These are phyloP conservation scores for Colletotrichum eleusines DNA, from an alignment of 2,329 filamentous ascomycete species.

Conservation along the genomic window DNA sequence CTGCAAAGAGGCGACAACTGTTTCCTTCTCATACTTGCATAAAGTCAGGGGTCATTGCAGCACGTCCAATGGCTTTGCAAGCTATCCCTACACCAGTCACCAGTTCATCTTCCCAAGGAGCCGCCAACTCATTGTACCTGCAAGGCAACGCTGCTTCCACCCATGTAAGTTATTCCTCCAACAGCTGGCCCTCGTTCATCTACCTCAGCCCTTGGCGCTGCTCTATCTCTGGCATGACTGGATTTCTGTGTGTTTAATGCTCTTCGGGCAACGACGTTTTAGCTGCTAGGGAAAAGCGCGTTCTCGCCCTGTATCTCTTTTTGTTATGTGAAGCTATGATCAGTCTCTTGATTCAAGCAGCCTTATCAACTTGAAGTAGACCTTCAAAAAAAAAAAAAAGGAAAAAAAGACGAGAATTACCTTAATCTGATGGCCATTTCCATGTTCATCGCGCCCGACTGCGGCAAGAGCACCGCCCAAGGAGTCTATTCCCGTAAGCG, in stretches of 20 bases:
- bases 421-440: no score
- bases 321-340: neutral
- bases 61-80: neutral
- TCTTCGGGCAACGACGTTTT: neutral
- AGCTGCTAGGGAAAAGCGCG: neutral
- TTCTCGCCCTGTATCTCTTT: neutral
- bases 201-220: constrained; percentile 22
- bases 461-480: neutral
- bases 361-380: neutral
- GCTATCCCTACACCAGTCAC: constrained; percentile 21
- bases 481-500: neutral
- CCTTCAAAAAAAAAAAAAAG: no score
- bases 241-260: no score
- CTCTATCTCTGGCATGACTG: constrained; percentile 23
- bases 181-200: constrained; percentile 18
- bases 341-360: constrained; percentile 11
- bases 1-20: neutral
- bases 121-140: constrained; percentile 15
- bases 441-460: no score
- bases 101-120: constrained; percentile 15
- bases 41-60: neutral
- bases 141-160: neutral
- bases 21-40: neutral
- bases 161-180: constrained; percentile 37
- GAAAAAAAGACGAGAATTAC: neutral